These are phyloP conservation scores for Amanita molliuscula DNA, from an alignment of 768 basidiomycete species.

Conservation along the genomic window DNA sequence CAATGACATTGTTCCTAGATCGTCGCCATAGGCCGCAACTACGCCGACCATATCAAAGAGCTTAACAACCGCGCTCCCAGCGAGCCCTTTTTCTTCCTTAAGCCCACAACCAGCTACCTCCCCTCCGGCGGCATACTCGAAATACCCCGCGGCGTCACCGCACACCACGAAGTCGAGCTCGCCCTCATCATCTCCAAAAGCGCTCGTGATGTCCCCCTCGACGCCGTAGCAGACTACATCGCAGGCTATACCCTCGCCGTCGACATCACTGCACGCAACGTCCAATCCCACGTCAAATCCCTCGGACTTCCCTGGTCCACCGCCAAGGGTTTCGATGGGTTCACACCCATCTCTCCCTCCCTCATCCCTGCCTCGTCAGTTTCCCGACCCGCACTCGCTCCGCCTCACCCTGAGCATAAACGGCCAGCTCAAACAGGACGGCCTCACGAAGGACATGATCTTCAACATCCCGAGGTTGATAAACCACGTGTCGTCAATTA, in stretches of 20 bases:
- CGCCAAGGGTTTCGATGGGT: constrained; percentile 95
- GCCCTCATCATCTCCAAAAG: constrained; percentile 90
- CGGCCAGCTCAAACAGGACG: constrained; percentile 55
- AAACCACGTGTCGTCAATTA: constrained; percentile 88
- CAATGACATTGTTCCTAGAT: constrained; percentile 46
- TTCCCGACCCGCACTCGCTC: constrained; percentile 69
- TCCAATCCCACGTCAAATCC: constrained; percentile 89
- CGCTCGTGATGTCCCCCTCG: constrained; percentile 78
- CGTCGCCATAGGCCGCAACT: constrained; percentile 94
- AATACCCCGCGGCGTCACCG: constrained; percentile 73
- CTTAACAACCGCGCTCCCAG: constrained; percentile 79
- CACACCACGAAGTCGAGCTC: constrained; percentile 97
- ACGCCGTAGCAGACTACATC: constrained; percentile 42
- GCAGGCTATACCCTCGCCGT: constrained; percentile 94
- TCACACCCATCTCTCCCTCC: constrained; percentile 70
- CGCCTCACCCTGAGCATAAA: constrained; percentile 64
- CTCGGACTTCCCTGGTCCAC: constrained; percentile 96
- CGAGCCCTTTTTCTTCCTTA: constrained; percentile 98
- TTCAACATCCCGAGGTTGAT: constrained; percentile 84
- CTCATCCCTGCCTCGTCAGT: constrained; percentile 74
- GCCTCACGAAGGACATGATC: constrained; percentile 83
- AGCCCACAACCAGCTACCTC: constrained; percentile 89
- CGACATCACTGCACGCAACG: constrained; percentile 93
- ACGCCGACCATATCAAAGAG: constrained; percentile 86
- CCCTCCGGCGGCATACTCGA: constrained; percentile 70